phyloP scores from a whole-genome alignment of 495 filamentous ascomycete species.

The Aspergillus biplanus region DNA sequence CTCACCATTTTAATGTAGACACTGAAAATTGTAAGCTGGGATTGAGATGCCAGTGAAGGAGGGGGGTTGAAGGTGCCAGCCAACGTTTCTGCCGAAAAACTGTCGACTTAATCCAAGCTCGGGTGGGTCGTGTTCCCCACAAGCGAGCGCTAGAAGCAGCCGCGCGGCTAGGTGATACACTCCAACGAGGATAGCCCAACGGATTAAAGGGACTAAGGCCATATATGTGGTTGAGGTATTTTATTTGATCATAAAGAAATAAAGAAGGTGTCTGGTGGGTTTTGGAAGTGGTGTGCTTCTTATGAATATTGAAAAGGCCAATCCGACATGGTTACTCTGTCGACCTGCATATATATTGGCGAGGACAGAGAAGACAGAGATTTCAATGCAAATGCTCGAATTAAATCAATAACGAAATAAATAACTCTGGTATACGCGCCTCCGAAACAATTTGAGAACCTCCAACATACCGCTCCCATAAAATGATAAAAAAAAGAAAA shows the following conservation, averaged over 20 bases:
- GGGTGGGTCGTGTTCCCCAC: slow-evolving; percentile 26
- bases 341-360: too few species aligned
- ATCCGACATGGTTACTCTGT: too few species aligned
- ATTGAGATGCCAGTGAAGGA: slow-evolving; percentile 24
- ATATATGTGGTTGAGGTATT: too few species aligned
- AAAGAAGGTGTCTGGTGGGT: too few species aligned
- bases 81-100: not conserved
- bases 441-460: slow-evolving; percentile 9
- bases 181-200: too few species aligned
- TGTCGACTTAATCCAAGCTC: slow-evolving; percentile 25
- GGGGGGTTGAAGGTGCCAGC: slow-evolving; percentile 15
- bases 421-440: slow-evolving; percentile 16
- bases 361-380: too few species aligned
- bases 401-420: not conserved
- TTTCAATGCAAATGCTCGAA: not conserved
- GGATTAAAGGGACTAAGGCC: too few species aligned
- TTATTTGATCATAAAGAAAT: too few species aligned
- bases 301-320: too few species aligned
- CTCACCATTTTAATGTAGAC: slow-evolving; percentile 42
- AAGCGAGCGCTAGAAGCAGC: slow-evolving; percentile 28
- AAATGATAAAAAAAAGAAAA: slow-evolving; percentile 6
- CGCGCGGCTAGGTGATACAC: slow-evolving; percentile 26
- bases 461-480: slow-evolving; percentile 3
- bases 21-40: slow-evolving; percentile 19
- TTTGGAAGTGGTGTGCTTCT: too few species aligned